phyloP scores from a whole-genome alignment of 106 monocot species.

The Dioscorea dumetorum region DNA sequence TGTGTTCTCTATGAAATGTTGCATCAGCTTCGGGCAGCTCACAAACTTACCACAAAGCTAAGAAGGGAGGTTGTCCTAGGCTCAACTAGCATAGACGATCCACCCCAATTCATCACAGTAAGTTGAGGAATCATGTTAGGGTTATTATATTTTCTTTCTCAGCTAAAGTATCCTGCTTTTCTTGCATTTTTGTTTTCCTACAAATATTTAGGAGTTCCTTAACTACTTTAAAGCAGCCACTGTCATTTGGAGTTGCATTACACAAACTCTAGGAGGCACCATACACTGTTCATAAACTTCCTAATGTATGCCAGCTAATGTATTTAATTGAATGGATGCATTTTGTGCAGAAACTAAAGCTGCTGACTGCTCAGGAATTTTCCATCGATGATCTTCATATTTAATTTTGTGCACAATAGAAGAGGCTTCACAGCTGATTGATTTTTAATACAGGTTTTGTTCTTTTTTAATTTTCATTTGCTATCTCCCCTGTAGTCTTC shows the following conservation, averaged over 20 bases:
- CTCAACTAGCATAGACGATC: conserved; percentile 90
- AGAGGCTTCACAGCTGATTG: too few relatives aligned
- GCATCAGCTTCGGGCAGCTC: conserved; percentile 68
- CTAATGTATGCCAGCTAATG: background rate
- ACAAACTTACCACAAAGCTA: conserved; percentile 79
- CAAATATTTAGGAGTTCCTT: background rate
- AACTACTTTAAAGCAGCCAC: too few relatives aligned
- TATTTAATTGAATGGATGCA: background rate
- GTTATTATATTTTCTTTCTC: background rate
- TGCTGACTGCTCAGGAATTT: conserved; percentile 45
- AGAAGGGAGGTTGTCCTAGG: conserved; percentile 90
- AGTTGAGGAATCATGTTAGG: conserved; percentile 16
- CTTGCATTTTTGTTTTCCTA: background rate
- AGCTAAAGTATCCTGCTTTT: background rate
- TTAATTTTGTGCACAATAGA: conserved; percentile 6
- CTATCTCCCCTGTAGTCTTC: too few relatives aligned
- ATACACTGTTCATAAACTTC: background rate
- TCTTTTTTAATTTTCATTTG: too few relatives aligned
- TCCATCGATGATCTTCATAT: conserved; percentile 57
- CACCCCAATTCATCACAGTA: conserved; percentile 84
- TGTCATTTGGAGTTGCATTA: too few relatives aligned
- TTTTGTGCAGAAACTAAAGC: conserved; percentile 55
- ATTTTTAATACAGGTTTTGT: too few relatives aligned
- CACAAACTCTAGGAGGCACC: too few relatives aligned
- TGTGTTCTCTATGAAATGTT: conserved; percentile 6